Evolutionary conservation across 768 basidiomycete genomes (phyloP).

Genomic region (Hydnum rufescens): DNA sequence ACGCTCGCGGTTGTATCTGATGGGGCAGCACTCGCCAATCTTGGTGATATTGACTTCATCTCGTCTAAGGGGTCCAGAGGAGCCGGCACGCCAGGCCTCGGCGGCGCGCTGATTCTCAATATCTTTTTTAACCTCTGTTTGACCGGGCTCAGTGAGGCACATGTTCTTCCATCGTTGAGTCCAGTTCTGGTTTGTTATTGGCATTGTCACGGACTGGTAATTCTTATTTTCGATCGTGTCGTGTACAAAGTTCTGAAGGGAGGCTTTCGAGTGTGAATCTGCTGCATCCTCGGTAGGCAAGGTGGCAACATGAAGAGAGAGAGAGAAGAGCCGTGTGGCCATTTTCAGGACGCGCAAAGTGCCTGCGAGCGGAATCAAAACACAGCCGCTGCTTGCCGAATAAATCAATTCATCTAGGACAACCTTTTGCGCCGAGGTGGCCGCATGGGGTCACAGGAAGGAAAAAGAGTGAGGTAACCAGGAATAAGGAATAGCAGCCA

Average conservation of each 20-base stretch:
- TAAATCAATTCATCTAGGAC: too few species aligned
- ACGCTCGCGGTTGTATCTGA: too few species aligned
- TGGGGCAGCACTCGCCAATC: conserved; percentile 39
- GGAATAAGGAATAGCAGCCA: too few species aligned
- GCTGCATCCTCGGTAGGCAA: not conserved
- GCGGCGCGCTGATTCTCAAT: conserved; percentile 37
- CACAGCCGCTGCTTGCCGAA: too few species aligned
- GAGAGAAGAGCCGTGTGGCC: not conserved
- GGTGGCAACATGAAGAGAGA: not conserved
- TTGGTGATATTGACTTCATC: conserved; percentile 82
- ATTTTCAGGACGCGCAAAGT: too few species aligned
- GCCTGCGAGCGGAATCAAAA: too few species aligned
- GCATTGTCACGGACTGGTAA: conserved; percentile 32
- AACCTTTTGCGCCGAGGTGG: too few species aligned
- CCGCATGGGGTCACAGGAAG: too few species aligned
- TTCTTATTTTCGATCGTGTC: not conserved
- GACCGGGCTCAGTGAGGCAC: conserved; percentile 32
- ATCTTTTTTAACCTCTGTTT: conserved; percentile 16
- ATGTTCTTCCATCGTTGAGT: conserved; percentile 71
- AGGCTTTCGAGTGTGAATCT: not conserved
- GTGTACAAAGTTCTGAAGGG: not conserved
- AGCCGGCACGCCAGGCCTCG: conserved; percentile 66
- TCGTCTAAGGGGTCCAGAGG: conserved; percentile 41
- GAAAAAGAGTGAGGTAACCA: too few species aligned
- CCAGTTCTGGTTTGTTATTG: conserved; percentile 84